A percentile compares a stretch with the other conserved stretches of the same genome.
These are phyloP conservation scores for Opeltia flavorubescens DNA, from an alignment of 495 filamentous ascomycete species.

Conservation along the genomic window DNA sequence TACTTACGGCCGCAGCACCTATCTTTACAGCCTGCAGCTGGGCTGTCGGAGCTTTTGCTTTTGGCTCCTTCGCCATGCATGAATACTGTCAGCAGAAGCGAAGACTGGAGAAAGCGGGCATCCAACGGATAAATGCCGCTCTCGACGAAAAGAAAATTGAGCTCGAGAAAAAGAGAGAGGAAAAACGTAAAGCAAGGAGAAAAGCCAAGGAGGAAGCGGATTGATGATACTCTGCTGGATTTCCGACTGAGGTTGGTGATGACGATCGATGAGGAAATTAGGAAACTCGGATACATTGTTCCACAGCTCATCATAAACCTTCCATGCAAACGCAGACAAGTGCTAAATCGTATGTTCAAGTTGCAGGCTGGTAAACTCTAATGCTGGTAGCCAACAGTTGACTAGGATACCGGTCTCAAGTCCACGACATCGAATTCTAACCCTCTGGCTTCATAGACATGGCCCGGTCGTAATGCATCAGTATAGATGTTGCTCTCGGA, in stretches of 20 bases:
- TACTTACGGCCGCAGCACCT: slow-evolving; percentile 22
- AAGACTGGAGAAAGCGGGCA: slow-evolving; percentile 54
- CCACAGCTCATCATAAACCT: too few relatives aligned
- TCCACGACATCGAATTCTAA: slow-evolving; percentile 70
- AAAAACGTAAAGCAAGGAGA: slow-evolving; percentile 40
- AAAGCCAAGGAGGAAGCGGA: slow-evolving; percentile 25
- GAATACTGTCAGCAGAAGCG: slow-evolving; percentile 69
- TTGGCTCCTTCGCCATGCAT: slow-evolving; percentile 50
- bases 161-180: slow-evolving; percentile 40
- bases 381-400: neutral
- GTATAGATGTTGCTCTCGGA: slow-evolving; percentile 63
- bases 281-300: too few relatives aligned
- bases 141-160: slow-evolving; percentile 60
- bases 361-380: neutral
- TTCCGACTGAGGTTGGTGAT: neutral
- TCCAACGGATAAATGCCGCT: slow-evolving; percentile 68
- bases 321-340: too few relatives aligned
- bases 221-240: neutral
- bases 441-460: slow-evolving; percentile 67
- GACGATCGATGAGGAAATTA: neutral
- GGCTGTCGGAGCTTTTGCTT: slow-evolving; percentile 62
- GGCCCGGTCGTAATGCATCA: slow-evolving; percentile 65
- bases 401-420: slow-evolving; percentile 35
- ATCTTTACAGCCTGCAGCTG: slow-evolving; percentile 56
- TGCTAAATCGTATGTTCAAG: neutral